Evolutionary conservation across 495 filamentous ascomycete genomes (phyloP).

Genomic region (Xylaria intraflava): DNA sequence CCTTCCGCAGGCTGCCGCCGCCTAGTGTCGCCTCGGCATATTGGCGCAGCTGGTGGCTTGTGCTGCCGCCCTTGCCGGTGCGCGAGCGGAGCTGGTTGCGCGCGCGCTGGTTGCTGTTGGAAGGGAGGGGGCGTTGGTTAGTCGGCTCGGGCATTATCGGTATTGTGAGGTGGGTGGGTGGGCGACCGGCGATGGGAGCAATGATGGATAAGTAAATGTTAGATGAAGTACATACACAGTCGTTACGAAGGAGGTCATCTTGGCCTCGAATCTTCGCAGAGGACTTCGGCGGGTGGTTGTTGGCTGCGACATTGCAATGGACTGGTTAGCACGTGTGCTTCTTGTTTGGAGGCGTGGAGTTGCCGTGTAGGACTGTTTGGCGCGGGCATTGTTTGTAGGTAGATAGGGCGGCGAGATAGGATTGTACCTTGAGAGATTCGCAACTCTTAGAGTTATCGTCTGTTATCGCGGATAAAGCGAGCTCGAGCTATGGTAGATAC

Average conservation of each 20-base stretch:
- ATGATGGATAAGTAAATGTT: neutral
- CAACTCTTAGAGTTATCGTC: neutral
- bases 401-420: neutral
- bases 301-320: slow-evolving; percentile 19
- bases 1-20: slow-evolving; percentile 89
- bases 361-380: no score
- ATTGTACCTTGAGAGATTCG: neutral
- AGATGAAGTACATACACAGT: slow-evolving; percentile 42
- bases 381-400: neutral
- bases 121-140: neutral
- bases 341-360: neutral
- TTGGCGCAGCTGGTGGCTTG: slow-evolving; percentile 90
- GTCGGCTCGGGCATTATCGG: neutral
- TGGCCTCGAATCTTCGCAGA: slow-evolving; percentile 17
- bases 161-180: neutral
- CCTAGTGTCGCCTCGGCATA: slow-evolving; percentile 97
- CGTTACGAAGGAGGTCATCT: slow-evolving; percentile 48
- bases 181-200: neutral
- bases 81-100: slow-evolving; percentile 88
- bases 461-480: no score
- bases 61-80: slow-evolving; percentile 77
- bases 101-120: slow-evolving; percentile 74
- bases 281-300: slow-evolving; percentile 5
- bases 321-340: slow-evolving; percentile 15
- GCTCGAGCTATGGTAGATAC: no score